Evolutionary conservation across 768 basidiomycete species (phyloP).

Genomic region (Terana coerulea): DNA sequence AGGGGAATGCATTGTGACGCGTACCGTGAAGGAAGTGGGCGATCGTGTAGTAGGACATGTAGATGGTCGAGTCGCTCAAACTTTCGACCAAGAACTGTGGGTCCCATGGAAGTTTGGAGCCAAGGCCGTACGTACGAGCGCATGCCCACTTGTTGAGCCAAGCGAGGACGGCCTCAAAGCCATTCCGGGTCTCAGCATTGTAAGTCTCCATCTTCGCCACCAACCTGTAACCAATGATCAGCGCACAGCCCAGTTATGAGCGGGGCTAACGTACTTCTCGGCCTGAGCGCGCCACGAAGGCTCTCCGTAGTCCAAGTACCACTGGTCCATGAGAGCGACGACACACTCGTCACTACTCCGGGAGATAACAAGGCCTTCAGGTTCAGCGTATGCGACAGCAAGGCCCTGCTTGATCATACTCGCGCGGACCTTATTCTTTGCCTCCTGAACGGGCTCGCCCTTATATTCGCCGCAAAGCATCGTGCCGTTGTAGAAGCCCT

Average conservation of each 20-base stretch:
- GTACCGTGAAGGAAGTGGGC: conserved; percentile 85
- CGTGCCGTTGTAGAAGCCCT: conserved; percentile 93
- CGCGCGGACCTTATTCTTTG: conserved; percentile 85
- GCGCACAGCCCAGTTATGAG: not conserved
- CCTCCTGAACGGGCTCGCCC: conserved; percentile 84
- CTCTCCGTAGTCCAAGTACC: conserved; percentile 99
- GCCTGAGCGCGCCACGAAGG: conserved; percentile 81
- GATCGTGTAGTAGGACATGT: conserved; percentile 98
- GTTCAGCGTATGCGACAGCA: conserved; percentile 93
- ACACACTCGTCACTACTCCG: conserved; percentile 97
- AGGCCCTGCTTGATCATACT: conserved; percentile 73
- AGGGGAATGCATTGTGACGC: conserved; percentile 19
- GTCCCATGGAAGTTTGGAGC: conserved; percentile 96
- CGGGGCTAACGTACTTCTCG: conserved; percentile 56
- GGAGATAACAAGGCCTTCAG: conserved; percentile 85
- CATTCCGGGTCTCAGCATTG: conserved; percentile 86
- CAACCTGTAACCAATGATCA: conserved; percentile 43
- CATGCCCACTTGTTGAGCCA: conserved; percentile 99
- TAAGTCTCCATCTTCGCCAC: conserved; percentile 88
- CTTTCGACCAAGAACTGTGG: conserved; percentile 95
- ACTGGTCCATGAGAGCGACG: conserved; percentile 97
- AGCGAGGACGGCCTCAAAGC: conserved; percentile 84
- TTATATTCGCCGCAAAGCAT: conserved; percentile 93
- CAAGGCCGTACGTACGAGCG: conserved; percentile 95
- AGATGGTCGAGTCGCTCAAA: conserved; percentile 95